Evolutionary conservation across 371 early-diverging fungal species (phyloP), one percentile per base, ranked within the genome.

Genomic region (Mucor irregularis): DNA sequence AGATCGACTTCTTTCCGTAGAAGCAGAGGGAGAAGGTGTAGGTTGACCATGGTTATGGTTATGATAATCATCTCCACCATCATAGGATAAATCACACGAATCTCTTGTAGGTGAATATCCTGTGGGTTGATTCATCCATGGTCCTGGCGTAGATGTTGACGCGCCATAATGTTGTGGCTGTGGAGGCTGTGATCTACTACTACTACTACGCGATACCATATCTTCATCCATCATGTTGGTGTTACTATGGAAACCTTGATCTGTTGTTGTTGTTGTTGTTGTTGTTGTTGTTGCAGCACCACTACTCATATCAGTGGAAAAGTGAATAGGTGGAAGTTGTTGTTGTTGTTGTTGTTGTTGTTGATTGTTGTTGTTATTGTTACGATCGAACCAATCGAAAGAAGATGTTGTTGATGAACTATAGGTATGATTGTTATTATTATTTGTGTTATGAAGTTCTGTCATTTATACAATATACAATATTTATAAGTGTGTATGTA

Each of bases 21-120:
- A 62, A 49, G 62, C 58, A 49, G 61, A 55, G 24, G 68, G 57
- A 5, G 61, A 62, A 7, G 61, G 62, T 5, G 66, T 64, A 14
- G 58, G 64, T 25, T 68, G 66, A 14, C 61, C 43, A 46, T 60
- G 53, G 14, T 42, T n/a, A n/a, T n/a, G n/a, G 17, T 49, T 52
- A 49, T 53, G 40, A 33, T 49, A 42, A 9, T 44, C 35, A 14
- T 53, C 49, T 21, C 58, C 64, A 16, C 38, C 50, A 37, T 61
- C 55, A 44, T 61, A 61, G 25, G 61, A 61, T 44, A 61, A 39
- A 38, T 54, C 56, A 50, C 61, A 61, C 14, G 61, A 61, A 24
- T 61, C 61, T 33, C 55, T 61, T 21, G n/a, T n/a, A 13, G 61
- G 45, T 10, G 56, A 55, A 22, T 54, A 61, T 11, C 56, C 50